phyloP scores from a whole-genome alignment of 2,329 filamentous ascomycete genomes.

The Fusarium odoratissimum region DNA sequence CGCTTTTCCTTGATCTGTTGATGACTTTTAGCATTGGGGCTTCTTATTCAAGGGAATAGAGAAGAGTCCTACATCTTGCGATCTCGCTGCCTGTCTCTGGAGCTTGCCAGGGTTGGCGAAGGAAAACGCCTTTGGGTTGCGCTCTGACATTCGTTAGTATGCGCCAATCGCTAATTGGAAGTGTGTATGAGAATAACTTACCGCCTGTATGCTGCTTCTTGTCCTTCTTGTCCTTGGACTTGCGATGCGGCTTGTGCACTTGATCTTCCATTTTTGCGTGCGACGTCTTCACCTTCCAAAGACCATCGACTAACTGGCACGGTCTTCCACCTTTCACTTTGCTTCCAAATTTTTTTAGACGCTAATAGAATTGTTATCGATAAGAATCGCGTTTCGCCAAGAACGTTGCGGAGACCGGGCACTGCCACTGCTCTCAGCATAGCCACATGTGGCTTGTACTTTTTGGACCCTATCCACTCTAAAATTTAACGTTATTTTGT shows the following conservation, averaged over 20 bases:
- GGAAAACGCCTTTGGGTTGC: constrained; percentile 91
- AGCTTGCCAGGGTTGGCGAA: constrained; percentile 85
- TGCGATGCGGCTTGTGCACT: constrained; percentile 84
- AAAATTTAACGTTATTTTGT: neutral
- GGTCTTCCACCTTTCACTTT: constrained; percentile 8
- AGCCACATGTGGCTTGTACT: constrained; percentile 19
- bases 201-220: constrained; percentile 56
- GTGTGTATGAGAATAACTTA: neutral
- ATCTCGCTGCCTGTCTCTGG: constrained; percentile 78
- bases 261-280: constrained; percentile 79
- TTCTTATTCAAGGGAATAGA: neutral
- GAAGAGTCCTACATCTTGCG: constrained; percentile 70
- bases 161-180: constrained; percentile 1
- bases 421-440: neutral
- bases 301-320: constrained; percentile 36
- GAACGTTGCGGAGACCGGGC: neutral
- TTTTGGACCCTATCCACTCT: neutral
- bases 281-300: constrained; percentile 40
- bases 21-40: constrained; percentile 38
- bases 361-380: constrained; percentile 31
- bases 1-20: constrained; percentile 90
- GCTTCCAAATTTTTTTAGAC: constrained; percentile 12
- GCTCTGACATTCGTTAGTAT: constrained; percentile 60
- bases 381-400: neutral
- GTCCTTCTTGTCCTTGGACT: constrained; percentile 88